These are phyloP conservation scores for Daedaleopsis nitida DNA, from an alignment of 768 basidiomycete species.

Conservation along the genomic window DNA sequence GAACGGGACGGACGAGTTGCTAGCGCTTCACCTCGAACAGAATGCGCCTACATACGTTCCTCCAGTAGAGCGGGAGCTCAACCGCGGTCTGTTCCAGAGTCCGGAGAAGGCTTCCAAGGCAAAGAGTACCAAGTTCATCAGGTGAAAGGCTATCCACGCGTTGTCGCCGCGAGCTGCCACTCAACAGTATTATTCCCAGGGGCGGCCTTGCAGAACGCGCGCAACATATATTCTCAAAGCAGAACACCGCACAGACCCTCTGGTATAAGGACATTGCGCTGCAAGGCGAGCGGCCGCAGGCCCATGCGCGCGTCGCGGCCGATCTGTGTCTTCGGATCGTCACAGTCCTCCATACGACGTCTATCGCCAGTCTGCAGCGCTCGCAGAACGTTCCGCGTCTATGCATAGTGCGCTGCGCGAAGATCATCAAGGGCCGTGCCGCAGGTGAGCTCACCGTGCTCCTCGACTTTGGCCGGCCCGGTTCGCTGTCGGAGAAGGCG, in stretches of 20 bases:
- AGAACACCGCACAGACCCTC: slow-evolving; percentile 47
- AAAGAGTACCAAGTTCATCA: slow-evolving; percentile 46
- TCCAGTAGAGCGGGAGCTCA: slow-evolving; percentile 38
- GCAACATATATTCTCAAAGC: slow-evolving; percentile 43
- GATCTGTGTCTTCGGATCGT: slow-evolving; percentile 50
- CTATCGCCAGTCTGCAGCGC: slow-evolving; percentile 32
- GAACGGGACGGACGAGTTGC: slow-evolving; percentile 48
- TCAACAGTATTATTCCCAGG: slow-evolving; percentile 34
- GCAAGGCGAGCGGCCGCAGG: slow-evolving; percentile 12
- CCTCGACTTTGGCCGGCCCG: slow-evolving; percentile 18
- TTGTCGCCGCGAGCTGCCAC: not conserved
- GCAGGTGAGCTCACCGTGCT: slow-evolving; percentile 15
- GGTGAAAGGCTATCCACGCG: slow-evolving; percentile 36
- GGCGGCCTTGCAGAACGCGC: slow-evolving; percentile 58
- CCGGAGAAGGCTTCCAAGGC: slow-evolving; percentile 52
- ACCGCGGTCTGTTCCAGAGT: slow-evolving; percentile 58
- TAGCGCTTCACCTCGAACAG: slow-evolving; percentile 55
- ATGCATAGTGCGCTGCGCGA: slow-evolving; percentile 18
- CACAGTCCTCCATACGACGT: slow-evolving; percentile 41
- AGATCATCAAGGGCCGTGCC: not conserved
- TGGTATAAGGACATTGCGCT: slow-evolving; percentile 55
- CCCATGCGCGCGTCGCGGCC: slow-evolving; percentile 27
- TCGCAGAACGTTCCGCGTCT: slow-evolving; percentile 23
- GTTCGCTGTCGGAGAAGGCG: slow-evolving; percentile 5
- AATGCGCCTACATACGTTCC: slow-evolving; percentile 40